Evolutionary conservation across 192 early-diverging fungal genomes (phyloP), one percentile per base, ranked within the genome.

Genomic region (Entrophospora sp.): DNA sequence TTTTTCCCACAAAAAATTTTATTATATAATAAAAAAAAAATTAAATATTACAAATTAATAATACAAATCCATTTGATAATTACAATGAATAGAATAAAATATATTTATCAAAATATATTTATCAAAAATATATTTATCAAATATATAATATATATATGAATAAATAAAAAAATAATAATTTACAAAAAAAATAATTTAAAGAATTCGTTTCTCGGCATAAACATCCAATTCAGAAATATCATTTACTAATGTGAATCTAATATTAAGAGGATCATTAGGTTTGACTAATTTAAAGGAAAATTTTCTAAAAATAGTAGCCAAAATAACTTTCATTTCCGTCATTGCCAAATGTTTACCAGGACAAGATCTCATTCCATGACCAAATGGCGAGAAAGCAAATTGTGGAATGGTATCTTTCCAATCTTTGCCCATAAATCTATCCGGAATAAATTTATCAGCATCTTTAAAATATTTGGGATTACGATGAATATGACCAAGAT

Each of bases 401-500:
- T 46, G 4, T 24, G 61, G 61, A 34, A 36, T 3, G 14, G 1
- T 20, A 27, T 49, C 61, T 48, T 42, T 46, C 61, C 61, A 49
- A 49, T 64, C n/a, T n/a, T n/a, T 45, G 10, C 45, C 61, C 12
- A 44, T 12, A 64, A 64, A 64, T 64, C 61, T 45, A 18, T 64
- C 45, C 12, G 61, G 61, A 49, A 30, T 38, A 22, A 64, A 64
- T 48, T 10, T 34, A 5, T 49, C 20, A 1, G 61, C 44, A 49
- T 64, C 28, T 24, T 34, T 18, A 34, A 71, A 64, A 38, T 64
- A 64, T 51, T 71, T 66, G 45, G 68, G 63, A 67, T 73, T 71
- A 10, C 71, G 69, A 28, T 77, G 75, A 28, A 72, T 77, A 40
- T 73, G 71, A 44, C 61, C 67, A 18, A 72, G 70, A 8, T 71